Base-by-base conservation (phyloP, 1,284 basidiomycete species). In the Tremellales sp. region DNA sequence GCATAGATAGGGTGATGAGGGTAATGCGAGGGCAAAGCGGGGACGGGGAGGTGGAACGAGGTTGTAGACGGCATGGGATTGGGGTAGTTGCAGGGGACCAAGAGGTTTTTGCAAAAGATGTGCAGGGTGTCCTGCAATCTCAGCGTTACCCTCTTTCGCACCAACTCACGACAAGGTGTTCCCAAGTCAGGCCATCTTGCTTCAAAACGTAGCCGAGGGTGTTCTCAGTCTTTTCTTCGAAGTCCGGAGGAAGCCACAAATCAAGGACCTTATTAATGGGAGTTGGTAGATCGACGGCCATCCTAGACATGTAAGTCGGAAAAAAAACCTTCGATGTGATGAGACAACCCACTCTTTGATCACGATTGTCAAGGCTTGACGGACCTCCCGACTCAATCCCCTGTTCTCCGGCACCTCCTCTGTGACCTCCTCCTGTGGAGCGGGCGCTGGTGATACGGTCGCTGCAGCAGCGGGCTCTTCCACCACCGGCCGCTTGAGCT, bases 71-170 rank as follows among this genome's bases (percentile, higher is more conserved):
- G 68, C 27, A 72, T 57, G 8, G 70, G 70, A 43, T 68, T 68
- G n/a, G 70, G 70, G 44, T 72, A 72, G 10, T 57, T 57, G 42
- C 61, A 61, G 0, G 70, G 67, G 7, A 60, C 56, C 3, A 72
- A 55, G 2, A 72, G 61, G 49, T 70, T 64, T 40, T 67, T 61
- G 8, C 62, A 55, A 27, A 72, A 67, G 17, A 63, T 27, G 44
- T 72, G 70, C 2, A 72, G 49, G 4, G 60, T 49, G 13, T 65
- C 57, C 70, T 72, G 56, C 6, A 6, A 40, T 8, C 19, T 22
- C 22, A 44, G 22, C 21, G 45, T 33, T n/a, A 22, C n/a, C 4
- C 6, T 24, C 6, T n/a, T n/a, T n/a, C 19, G 43, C 24, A 6
- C 3, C 17, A 3, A 62, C 65, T 52, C 45, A 68, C 64, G 12